A percentile compares a stretch with the other conserved stretches of the same genome.
Evolutionary conservation across 139 green algal species (phyloP).

Genomic region (Chlorella vulgaris): DNA sequence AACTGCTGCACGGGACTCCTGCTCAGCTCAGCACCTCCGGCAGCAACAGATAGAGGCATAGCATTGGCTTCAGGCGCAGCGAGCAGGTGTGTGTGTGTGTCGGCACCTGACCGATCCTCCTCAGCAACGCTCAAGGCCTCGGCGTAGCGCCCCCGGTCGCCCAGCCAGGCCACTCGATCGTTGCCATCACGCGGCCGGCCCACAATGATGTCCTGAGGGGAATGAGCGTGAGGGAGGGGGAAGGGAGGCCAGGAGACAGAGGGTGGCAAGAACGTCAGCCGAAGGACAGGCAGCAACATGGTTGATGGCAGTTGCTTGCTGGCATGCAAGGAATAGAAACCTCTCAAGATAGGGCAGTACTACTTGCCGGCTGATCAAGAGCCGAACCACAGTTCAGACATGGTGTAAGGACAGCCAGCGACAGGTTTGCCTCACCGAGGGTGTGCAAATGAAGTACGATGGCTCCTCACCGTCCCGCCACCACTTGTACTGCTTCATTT

Average conservation of each 20-base stretch:
- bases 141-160: constrained; percentile 61
- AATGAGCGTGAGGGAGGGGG: neutral
- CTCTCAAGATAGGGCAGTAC: neutral
- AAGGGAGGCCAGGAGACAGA: neutral
- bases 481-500: constrained; percentile 43
- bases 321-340: too few relatives aligned
- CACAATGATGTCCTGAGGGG: constrained; percentile 60
- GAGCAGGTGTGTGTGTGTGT: too few relatives aligned
- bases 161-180: constrained; percentile 85
- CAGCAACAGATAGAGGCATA: too few relatives aligned
- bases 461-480: constrained; percentile 69
- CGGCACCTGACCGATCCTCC: constrained; percentile 41
- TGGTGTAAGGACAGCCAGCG: too few relatives aligned
- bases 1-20: too few relatives aligned
- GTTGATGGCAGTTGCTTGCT: too few relatives aligned
- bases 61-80: too few relatives aligned
- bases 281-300: too few relatives aligned
- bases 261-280: too few relatives aligned
- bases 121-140: constrained; percentile 77
- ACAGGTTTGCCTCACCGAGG: too few relatives aligned
- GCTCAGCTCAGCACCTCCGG: too few relatives aligned
- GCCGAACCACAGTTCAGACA: too few relatives aligned
- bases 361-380: neutral
- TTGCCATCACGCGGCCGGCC: constrained; percentile 71
- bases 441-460: constrained; percentile 70